Percentiles rank a stretch among this genome's conserved stretches.
Conservation (phyloP, 2,329 filamentous ascomycete genomes). For the Diaporthe velutina region DNA sequence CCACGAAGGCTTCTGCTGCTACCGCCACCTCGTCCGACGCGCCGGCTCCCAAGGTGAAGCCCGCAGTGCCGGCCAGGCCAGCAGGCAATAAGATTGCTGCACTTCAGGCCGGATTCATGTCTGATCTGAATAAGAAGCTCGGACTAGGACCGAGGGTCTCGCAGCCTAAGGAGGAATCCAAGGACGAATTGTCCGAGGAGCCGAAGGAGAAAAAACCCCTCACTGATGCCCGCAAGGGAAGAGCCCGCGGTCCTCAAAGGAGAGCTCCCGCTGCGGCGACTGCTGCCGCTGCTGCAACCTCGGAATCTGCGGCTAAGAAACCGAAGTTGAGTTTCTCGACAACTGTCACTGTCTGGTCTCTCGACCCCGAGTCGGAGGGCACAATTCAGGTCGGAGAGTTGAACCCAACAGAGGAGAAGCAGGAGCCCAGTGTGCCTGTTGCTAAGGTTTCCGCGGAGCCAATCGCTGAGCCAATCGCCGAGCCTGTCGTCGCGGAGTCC, state of each 20-base stretch:
- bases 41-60: conserved; percentile 77
- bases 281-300: conserved; percentile 49
- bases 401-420: conserved; percentile 11
- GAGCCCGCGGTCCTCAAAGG: conserved; percentile 86
- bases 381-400: conserved; percentile 51
- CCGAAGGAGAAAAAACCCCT: conserved; percentile 83
- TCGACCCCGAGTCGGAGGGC: conserved; percentile 63
- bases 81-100: conserved; percentile 89
- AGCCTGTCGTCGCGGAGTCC: conserved; percentile 26
- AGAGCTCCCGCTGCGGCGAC: conserved; percentile 51
- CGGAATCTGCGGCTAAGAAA: conserved; percentile 45
- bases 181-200: conserved; percentile 67
- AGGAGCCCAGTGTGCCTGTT: conserved; percentile 34
- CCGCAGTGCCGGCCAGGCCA: conserved; percentile 83
- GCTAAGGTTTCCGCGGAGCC: neutral
- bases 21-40: conserved; percentile 56
- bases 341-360: conserved; percentile 64
- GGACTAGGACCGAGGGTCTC: conserved; percentile 85
- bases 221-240: conserved; percentile 88
- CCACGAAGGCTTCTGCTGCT: conserved; percentile 65
- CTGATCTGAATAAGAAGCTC: conserved; percentile 90
- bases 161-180: conserved; percentile 73
- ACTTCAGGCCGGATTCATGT: conserved; percentile 92
- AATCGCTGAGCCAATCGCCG: conserved; percentile 37
- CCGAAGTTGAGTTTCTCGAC: conserved; percentile 61